Base-by-base conservation (phyloP, 2,329 filamentous ascomycete species). In the Ceratocystis papillata region DNA sequence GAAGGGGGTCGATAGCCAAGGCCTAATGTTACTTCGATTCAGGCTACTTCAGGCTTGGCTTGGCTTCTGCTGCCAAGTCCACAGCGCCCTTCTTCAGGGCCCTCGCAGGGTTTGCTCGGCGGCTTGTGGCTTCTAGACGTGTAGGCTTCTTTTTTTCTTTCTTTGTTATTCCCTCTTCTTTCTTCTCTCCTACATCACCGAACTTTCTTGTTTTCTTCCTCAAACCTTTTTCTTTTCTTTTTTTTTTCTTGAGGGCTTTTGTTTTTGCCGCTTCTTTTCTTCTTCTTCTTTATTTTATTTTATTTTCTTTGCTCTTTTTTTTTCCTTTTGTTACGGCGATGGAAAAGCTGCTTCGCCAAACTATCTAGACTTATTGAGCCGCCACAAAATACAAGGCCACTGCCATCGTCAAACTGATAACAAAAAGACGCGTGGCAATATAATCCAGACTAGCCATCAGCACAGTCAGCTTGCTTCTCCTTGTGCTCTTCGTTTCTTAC, bases 191-290 rank as follows among this genome's bases (percentile, higher is more conserved):
- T 48, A 22, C 67, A 66, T 65, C 66, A 65, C 64, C 69, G 68
- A 65, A 62, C 62, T 55, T 63, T 64, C 65, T 67, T 55, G 63
- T 65, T 69, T 67, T 64, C 68, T 63, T 66, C 53, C 37, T 67
- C 45, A 12, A n/a, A 5, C 50, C 46, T 57, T 46, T 25, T 55
- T 62, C 41, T 22, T 62, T 64, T 64, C 50, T 22, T 53, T 33
- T 55, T 45, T 22, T 44, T 46, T 63, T 64, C 55, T 63, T 6
- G 50, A 60, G 22, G 30, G 30, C 33, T 59, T 53, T 46, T 41
- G 25, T 46, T 65, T 28, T 65, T 59, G 44, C 5, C n/a, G 53
- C 30, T 37, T 57, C 41, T 22, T 59, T 57, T 41, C 46, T 45
- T 59, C 46, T 45, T 59, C 12, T 63, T 59, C 28, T 63, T 50